Percentiles rank a stretch among this genome's conserved stretches.
Evolutionary conservation across 257 asterid species (phyloP).

Genomic region (Cynanchum wilfordii): DNA sequence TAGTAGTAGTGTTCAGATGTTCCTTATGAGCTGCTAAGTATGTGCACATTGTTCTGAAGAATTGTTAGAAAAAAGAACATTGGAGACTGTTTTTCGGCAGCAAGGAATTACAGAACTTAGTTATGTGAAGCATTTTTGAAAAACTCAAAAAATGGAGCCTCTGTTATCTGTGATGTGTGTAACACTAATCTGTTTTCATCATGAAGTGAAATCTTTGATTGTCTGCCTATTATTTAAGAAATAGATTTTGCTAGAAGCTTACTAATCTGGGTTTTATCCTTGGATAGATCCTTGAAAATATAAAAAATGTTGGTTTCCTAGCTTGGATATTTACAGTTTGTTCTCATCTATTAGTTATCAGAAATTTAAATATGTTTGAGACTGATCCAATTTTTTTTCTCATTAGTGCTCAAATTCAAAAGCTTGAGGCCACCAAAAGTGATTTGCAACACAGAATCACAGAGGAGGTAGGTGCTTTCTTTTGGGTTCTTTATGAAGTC

Average conservation of each 20-base stretch:
- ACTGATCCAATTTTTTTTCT: slow-evolving; percentile 21
- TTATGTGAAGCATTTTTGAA: not conserved
- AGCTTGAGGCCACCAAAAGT: slow-evolving; percentile 53
- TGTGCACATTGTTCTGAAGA: not conserved
- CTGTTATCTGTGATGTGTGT: not conserved
- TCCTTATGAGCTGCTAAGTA: not conserved
- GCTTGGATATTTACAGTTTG: not conserved
- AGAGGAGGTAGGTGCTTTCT: slow-evolving; percentile 52
- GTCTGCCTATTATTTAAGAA: not conserved
- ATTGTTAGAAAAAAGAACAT: too few relatives aligned
- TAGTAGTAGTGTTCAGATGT: not conserved
- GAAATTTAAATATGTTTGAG: slow-evolving; percentile 1
- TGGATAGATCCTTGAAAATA: not conserved
- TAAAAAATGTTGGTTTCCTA: not conserved
- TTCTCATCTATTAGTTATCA: not conserved
- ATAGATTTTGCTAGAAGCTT: not conserved
- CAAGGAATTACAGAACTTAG: not conserved
- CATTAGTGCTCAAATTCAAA: slow-evolving; percentile 59
- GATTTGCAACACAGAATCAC: slow-evolving; percentile 55
- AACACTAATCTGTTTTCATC: not conserved
- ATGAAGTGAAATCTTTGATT: not conserved
- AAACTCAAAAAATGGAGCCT: not conserved
- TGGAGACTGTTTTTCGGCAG: not conserved
- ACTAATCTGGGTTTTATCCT: not conserved
- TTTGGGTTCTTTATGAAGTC: slow-evolving; percentile 11